Evolutionary conservation across 352 stramenopile species (phyloP), one percentile per base, ranked within the genome.

Genomic region (Phytophthora vignae): DNA sequence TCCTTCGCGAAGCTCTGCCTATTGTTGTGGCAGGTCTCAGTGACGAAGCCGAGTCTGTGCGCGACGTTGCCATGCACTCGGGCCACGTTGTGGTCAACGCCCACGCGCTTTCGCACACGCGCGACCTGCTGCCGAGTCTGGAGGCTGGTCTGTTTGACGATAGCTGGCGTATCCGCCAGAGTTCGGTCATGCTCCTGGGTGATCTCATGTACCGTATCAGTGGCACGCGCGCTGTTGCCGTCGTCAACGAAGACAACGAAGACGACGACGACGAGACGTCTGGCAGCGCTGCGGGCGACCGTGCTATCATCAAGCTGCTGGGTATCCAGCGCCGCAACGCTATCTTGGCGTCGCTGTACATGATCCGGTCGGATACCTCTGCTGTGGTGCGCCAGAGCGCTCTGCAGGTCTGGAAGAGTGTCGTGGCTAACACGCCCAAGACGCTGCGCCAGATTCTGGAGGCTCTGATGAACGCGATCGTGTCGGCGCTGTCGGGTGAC

Each of bases 331-430:
- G 94, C 29, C 91, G 97, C 50, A 98, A 98, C 72, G 92, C 95
- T 25, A 97, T 99, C 58, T 89, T 99, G 54, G 92, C 98, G 55
- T 98, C 95, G 64, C 81, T 99, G 19, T 99, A 99, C 87, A 97
- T 99, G 75, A 96, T 99, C 66, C 91, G 98, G 55, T 99, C 94
- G 55, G 98, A 99, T 79, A 98, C 93, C 36, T 97, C 93, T 50
- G 88, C 95, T 11, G 89, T 99, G 12, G 98, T 99, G 67, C 95
- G 98, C 15, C 97, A 99, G 76, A 96, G 86, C 62, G 96, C 98
- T 42, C 79, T 99, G 40, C 96, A 99, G 79, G 90, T 97, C 19
- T 99, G 98, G 98, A 99, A 99, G 90, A 99, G 96, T 67, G 94
- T 99, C 27, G 98, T 99, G 4, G 79, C 85, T 48, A 99, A 99